Evolutionary conservation across 257 asterid genomes (phyloP), one percentile per base, ranked within the genome.

Genomic region (Hygrophila difformis): DNA sequence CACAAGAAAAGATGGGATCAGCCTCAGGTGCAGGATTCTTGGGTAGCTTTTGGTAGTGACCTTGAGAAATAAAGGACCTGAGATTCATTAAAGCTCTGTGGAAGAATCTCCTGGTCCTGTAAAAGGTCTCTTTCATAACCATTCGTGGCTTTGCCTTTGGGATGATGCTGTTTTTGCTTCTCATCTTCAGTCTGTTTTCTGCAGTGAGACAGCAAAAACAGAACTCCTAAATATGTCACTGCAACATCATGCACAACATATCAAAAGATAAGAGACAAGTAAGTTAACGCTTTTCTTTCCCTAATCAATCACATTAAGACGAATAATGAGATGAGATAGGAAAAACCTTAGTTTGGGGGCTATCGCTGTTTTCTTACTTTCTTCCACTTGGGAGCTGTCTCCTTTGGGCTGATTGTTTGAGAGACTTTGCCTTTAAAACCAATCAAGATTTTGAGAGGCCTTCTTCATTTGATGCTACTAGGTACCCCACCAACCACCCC

Each of bases 101-200:
- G 8, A 8, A 26, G 31, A 26, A 26, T 26, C 57, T 69, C 45
- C 69, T 26, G 31, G 31, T 26, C 8, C 8, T 26, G 1, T 26
- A 26, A 1, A 3, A 26, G 31, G 31, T 26, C 8, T 26, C 4
- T 26, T 26, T 26, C 7, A 26, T 5, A 26, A 26, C 8, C 31
- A 26, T 26, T 26, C 8, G 31, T 26, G 8, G 8, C 31, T 26
- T 26, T 24, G 4, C 31, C 8, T 5, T 1, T 26, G 8, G 31
- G n/a, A n/a, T 66, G 14, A 53, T 59, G 56, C 49, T 56, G 9
- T 23, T 46, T 34, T 57, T 52, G 60, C 57, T 66, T 37, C 68
- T 69, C 76, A 66, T 72, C 54, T 51, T 51, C 56, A 17, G 33
- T 53, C 35, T 47, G 41, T 18, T 64, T 20, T 50, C 55, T 49